A percentile compares a stretch with the other conserved stretches of the same genome.
These are phyloP conservation scores for Aspergillus latus DNA, from an alignment of 2,329 filamentous ascomycete species.

Conservation along the genomic window DNA sequence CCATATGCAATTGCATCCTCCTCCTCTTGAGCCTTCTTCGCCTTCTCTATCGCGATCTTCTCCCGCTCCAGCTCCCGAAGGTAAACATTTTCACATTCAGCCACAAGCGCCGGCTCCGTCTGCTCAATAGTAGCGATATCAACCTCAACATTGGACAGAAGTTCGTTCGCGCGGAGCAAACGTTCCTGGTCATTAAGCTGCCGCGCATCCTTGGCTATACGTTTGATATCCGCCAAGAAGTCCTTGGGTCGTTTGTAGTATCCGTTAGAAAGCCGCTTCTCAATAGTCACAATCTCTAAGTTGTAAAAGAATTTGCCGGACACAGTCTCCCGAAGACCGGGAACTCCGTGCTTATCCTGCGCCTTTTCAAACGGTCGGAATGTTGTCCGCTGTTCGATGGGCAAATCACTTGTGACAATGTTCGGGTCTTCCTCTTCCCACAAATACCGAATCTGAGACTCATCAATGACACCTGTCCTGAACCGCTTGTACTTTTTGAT, in stretches of 20 bases:
- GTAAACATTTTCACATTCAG: conserved; percentile 80
- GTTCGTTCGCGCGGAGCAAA: conserved; percentile 83
- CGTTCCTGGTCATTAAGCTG: conserved; percentile 79
- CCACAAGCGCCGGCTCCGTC: conserved; percentile 60
- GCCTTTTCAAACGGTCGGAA: conserved; percentile 75
- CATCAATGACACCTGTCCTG: conserved; percentile 73
- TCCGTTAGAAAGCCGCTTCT: conserved; percentile 93
- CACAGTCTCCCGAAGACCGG: conserved; percentile 71
- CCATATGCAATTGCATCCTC: conserved; percentile 44
- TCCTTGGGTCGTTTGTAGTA: conserved; percentile 91
- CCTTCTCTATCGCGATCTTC: conserved; percentile 61
- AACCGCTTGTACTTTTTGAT: conserved; percentile 94
- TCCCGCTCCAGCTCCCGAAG: conserved; percentile 69
- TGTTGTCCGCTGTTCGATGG: conserved; percentile 57
- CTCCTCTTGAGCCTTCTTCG: conserved; percentile 40
- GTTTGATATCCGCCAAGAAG: conserved; percentile 83
- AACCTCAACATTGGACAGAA: conserved; percentile 89
- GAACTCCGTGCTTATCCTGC: conserved; percentile 74
- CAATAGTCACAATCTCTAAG: conserved; percentile 85
- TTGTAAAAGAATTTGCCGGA: conserved; percentile 93
- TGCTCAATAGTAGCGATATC: conserved; percentile 77
- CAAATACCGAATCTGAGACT: conserved; percentile 73
- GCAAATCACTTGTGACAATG: conserved; percentile 60
- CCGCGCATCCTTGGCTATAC: conserved; percentile 79
- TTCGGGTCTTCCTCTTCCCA: conserved; percentile 79